Conservation (phyloP, 257 asterid genomes). For the Solanum paucissectum region DNA sequence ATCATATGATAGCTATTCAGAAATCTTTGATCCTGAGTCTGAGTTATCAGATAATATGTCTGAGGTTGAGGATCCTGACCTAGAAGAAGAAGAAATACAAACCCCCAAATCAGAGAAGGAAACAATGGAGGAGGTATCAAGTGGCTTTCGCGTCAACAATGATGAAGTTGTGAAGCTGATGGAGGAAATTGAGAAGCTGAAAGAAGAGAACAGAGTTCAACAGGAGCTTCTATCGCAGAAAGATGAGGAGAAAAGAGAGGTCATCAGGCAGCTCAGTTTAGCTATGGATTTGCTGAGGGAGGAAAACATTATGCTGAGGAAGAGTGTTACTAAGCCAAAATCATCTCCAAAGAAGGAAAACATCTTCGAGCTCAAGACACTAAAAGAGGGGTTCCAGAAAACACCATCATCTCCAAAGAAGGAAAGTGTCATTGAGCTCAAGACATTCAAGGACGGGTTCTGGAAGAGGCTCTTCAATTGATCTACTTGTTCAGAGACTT, state of each 20-base stretch:
- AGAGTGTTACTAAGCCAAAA: constrained; percentile 6
- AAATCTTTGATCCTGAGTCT: constrained; percentile 42
- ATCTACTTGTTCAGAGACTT: constrained; percentile 19
- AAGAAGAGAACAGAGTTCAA: constrained; percentile 46
- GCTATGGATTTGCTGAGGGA: constrained; percentile 66
- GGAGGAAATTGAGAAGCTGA: constrained; percentile 49
- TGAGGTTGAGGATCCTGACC: constrained; percentile 72
- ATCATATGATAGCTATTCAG: constrained; percentile 75
- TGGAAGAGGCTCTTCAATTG: constrained; percentile 53
- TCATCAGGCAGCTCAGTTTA: constrained; percentile 63
- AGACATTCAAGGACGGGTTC: constrained; percentile 34
- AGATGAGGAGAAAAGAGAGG: constrained; percentile 92
- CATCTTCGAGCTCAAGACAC: constrained; percentile 2
- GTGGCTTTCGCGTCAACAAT: background rate
- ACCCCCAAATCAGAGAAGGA: background rate
- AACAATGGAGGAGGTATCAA: constrained; percentile 8
- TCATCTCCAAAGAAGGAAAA: constrained; percentile 8
- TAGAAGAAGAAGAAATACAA: constrained; percentile 5
- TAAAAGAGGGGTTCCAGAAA: constrained; percentile 19
- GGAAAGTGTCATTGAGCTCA: constrained; percentile 9
- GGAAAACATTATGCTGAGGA: constrained; percentile 50
- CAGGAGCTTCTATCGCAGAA: constrained; percentile 42
- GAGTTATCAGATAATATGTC: constrained; percentile 34
- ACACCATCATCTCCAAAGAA: background rate
- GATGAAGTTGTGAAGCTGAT: constrained; percentile 27